Base-by-base conservation (phyloP, 2,329 filamentous ascomycete species). In the Colletotrichum tamarilloi region DNA sequence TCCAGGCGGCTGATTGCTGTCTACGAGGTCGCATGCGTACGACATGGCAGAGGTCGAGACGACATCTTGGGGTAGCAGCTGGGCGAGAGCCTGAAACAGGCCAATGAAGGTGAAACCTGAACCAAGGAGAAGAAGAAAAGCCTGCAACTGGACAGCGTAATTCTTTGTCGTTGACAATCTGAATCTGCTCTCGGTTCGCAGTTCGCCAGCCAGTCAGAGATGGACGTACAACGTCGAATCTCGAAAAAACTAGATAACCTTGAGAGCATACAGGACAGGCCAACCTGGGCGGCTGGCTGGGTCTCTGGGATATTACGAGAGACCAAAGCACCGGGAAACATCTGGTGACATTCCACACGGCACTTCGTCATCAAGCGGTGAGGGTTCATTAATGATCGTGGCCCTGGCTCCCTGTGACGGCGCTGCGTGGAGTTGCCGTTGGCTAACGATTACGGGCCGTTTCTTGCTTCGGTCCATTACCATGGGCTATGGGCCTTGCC, bases 371-470 rank as follows among this genome's bases (percentile, higher is more conserved):
- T 73, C 70, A 71, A 70, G 70, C 70, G 70, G 70, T 73, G 70
- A 73, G 67, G 19, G 30, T 62, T 73, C 67, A 69, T 42, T 46
- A 60, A 42, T 42, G 14, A 19, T 42, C 1, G 14, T 70, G 60
- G 56, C 32, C 52, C 24, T n/a, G 11, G 24, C 22, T n/a, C 52
- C 62, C 32, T 56, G 62, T 46, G 62, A 65, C 52, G 52, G 62
- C 32, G 49, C 38, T 55, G 56, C 49, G 56, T 73, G 67, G 70
- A 70, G 67, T 62, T 70, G 56, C 59, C 59, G 70, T 73, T 71
- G 67, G 56, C 67, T 70, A 70, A 73, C 32, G 60, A 70, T 73
- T 73, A 70, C 70, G 70, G 70, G 42, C 70, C 60, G 67, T 73
- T 60, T 73, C 56, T 64, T 65, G 67, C 46, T 65, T 35, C 60